Base-by-base conservation (phyloP, 2,329 filamentous ascomycete genomes). In the Mollisiaceae sp. region DNA sequence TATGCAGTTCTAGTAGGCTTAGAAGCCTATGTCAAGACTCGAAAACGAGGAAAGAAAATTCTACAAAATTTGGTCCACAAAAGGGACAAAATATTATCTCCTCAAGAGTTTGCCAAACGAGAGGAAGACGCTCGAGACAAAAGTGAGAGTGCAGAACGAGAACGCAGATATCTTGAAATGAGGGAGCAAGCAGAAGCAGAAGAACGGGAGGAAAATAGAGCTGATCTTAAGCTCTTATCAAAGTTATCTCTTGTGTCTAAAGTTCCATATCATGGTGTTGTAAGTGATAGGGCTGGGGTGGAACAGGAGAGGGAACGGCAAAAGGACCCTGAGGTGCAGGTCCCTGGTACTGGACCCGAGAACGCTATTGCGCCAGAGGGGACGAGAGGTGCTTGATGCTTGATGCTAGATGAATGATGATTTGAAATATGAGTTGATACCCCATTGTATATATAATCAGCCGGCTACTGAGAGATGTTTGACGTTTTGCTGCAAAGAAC, bases 1-100 rank as follows among this genome's bases (percentile, higher is more conserved):
- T 97, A 97, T 74, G 89, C 91, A 0, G 88, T 97, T 0, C 82
- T 97, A 0, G 85, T 94, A 0, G 94, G 94, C 0, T 82, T 97
- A 4, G 93, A 97, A 80, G 85, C 88, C 15, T 97, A 96, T 74
- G 79, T 90, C 59, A 88, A 88, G 72, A 89, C 89, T 14, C 86
- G 89, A 59, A 63, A 62, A 64, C 88, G 88, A 74, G 83, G 90
- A 39, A 91, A 90, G 78, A 78, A 79, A 55, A 71, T 83, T 12
- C 74, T 80, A 65, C 80, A 83, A 63, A 85, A 84, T 65, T 72
- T 86, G 43, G 77, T 82, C 32, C 80, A 85, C 39, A 77, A 82
- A 35, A 83, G 86, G 65, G 86, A 88, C 63, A 89, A 87, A 72
- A 74, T 90, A 8, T 69, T 91, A 1, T 81, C 85, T 45, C 89